These are phyloP conservation scores for Podila epigama DNA, from an alignment of 192 early-diverging fungal genomes.

Conservation along the genomic window DNA sequence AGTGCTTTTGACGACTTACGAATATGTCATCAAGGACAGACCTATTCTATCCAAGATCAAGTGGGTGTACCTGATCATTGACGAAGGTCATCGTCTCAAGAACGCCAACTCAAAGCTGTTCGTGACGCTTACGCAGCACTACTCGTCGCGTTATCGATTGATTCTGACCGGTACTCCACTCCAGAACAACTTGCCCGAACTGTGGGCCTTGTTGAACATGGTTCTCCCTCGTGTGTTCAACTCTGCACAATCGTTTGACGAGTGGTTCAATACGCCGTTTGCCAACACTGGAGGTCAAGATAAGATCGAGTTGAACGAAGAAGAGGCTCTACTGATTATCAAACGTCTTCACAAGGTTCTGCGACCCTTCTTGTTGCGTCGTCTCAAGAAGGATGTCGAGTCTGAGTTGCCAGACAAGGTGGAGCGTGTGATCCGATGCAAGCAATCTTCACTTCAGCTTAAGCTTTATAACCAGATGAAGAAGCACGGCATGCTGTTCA, in stretches of 20 bases:
- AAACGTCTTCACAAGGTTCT: conserved; percentile 95
- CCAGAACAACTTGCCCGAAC: conserved; percentile 97
- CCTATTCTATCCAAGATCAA: conserved; percentile 87
- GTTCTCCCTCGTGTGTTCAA: conserved; percentile 96
- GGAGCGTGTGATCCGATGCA: conserved; percentile 92
- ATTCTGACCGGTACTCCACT: conserved; percentile 99
- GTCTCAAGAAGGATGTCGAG: conserved; percentile 98
- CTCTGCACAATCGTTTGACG: conserved; percentile 96
- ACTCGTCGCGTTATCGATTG: conserved; percentile 88
- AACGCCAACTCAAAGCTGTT: conserved; percentile 91
- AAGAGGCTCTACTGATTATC: conserved; percentile 97
- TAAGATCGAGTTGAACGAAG: conserved; percentile 94
- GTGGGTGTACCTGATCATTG: conserved; percentile 99
- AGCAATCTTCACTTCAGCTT: conserved; percentile 87
- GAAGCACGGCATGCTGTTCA: conserved; percentile 75
- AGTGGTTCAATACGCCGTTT: conserved; percentile 99
- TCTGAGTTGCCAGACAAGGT: conserved; percentile 97
- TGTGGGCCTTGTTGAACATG: conserved; percentile 98
- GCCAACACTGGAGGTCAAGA: conserved; percentile 81
- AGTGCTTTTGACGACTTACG: conserved; percentile 95
- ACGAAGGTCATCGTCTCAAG: conserved; percentile 99
- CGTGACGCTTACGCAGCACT: conserved; percentile 85
- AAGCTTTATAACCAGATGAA: conserved; percentile 89
- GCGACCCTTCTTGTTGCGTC: conserved; percentile 94
- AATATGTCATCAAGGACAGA: conserved; percentile 95